phyloP scores from a whole-genome alignment of 1,284 basidiomycete genomes.

The Marasmius fiardii region DNA sequence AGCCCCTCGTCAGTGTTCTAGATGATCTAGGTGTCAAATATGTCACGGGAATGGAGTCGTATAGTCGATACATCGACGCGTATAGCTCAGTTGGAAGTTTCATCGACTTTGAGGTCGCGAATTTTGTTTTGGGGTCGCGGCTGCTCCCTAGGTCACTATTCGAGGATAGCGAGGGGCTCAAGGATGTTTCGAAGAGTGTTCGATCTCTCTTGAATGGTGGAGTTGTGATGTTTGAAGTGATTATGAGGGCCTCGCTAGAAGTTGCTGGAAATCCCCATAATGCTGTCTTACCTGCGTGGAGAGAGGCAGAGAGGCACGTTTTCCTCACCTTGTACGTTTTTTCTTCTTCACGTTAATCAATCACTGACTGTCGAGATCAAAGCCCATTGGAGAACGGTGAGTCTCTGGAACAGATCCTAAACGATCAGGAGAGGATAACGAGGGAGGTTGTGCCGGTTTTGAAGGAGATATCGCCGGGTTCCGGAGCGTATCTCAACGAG shows the following conservation, averaged over 20 bases:
- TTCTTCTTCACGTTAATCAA: background rate
- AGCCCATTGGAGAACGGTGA: slow-evolving; percentile 3
- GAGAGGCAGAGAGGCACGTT: slow-evolving; percentile 12
- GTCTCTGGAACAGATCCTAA: background rate
- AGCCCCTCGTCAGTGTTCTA: slow-evolving; percentile 3
- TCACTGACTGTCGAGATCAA: background rate
- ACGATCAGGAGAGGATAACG: slow-evolving; percentile 7
- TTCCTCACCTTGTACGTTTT: slow-evolving; percentile 11
- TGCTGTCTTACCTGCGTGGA: slow-evolving; percentile 18
- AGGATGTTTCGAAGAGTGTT: slow-evolving; percentile 5
- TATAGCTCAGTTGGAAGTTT: background rate
- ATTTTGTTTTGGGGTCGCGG: slow-evolving; percentile 10
- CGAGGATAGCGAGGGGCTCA: slow-evolving; percentile 2
- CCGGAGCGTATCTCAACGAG: slow-evolving; percentile 19
- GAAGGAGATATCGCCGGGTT: slow-evolving; percentile 9
- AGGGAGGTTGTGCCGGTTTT: slow-evolving; percentile 8
- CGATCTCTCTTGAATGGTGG: slow-evolving; percentile 13
- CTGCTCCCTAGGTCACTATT: slow-evolving; percentile 15
- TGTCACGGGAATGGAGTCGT: background rate
- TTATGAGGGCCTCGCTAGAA: slow-evolving; percentile 10
- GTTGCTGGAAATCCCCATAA: slow-evolving; percentile 15
- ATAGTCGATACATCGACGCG: background rate
- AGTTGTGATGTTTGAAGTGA: slow-evolving; percentile 13
- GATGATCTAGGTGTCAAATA: slow-evolving; percentile 7
- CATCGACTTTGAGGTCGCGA: slow-evolving; percentile 1